Conservation (phyloP, 331 rosid species). For the Malus hybrid region DNA sequence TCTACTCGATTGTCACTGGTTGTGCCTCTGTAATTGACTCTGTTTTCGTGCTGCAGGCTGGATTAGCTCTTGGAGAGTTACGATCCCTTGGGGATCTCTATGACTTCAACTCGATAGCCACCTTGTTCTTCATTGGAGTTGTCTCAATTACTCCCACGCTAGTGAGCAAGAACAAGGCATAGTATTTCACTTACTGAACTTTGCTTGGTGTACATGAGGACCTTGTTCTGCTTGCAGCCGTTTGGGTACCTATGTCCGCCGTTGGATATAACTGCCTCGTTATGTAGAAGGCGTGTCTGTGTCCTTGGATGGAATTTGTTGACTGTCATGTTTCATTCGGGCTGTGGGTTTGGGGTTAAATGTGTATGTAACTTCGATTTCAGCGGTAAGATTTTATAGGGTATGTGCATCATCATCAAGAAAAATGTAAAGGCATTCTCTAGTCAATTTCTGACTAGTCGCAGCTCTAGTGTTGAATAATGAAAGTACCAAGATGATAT, state of each 20-base stretch:
- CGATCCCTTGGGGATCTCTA: conserved; percentile 79
- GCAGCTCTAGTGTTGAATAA: background rate
- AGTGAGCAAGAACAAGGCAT: conserved; percentile 57
- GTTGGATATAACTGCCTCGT: background rate
- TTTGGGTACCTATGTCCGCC: conserved; percentile 5
- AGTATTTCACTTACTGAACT: conserved; percentile 17
- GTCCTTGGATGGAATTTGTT: background rate
- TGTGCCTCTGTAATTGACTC: background rate
- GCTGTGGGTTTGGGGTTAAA: background rate
- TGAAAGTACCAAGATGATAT: background rate
- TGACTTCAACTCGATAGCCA: conserved; percentile 89
- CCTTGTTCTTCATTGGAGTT: conserved; percentile 72
- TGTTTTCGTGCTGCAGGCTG: conserved; percentile 57
- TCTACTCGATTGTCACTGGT: background rate
- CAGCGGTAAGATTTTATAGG: conserved; percentile 3
- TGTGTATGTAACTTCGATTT: background rate
- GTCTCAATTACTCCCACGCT: conserved; percentile 81
- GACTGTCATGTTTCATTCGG: background rate
- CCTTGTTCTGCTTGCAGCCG: conserved; percentile 22
- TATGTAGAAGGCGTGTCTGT: background rate
- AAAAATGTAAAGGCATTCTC: conserved; percentile 12
- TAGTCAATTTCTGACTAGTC: conserved; percentile 11
- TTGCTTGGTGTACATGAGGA: conserved; percentile 19
- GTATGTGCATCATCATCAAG: background rate
- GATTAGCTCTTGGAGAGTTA: conserved; percentile 88